Percentiles rank a stretch among this genome's conserved stretches.
Evolutionary conservation across 164 flowering plant species (phyloP).

Genomic region (grape (Vitis vinifera)): ASM3070453v1 NC_081807.1:1577501-1578000

Average conservation of each 20-base stretch:
- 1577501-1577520: slow-evolving; percentile 63
- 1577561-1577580: slow-evolving; percentile 49
- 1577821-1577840: slow-evolving; percentile 33
- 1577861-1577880: slow-evolving; percentile 13
- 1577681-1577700: slow-evolving; percentile 14
- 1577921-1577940: slow-evolving; percentile 11
- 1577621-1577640: slow-evolving; percentile 24
- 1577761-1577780: neutral
- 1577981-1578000: neutral
- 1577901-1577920: slow-evolving; percentile 18
- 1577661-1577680: slow-evolving; percentile 20
- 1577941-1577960: neutral
- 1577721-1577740: too few species aligned
- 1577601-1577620: slow-evolving; percentile 30
- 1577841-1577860: slow-evolving; percentile 26
- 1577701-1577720: slow-evolving; percentile 1
- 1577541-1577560: slow-evolving; percentile 32
- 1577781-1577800: neutral
- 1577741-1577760: too few species aligned
- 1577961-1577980: slow-evolving; percentile 15
- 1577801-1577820: slow-evolving; percentile 18
- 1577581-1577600: slow-evolving; percentile 21
- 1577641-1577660: slow-evolving; percentile 23
- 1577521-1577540: slow-evolving; percentile 69
- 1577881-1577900: slow-evolving; percentile 24